Base-by-base conservation (phyloP, 2,329 filamentous ascomycete species). In the Xylaria polymorpha region DNA sequence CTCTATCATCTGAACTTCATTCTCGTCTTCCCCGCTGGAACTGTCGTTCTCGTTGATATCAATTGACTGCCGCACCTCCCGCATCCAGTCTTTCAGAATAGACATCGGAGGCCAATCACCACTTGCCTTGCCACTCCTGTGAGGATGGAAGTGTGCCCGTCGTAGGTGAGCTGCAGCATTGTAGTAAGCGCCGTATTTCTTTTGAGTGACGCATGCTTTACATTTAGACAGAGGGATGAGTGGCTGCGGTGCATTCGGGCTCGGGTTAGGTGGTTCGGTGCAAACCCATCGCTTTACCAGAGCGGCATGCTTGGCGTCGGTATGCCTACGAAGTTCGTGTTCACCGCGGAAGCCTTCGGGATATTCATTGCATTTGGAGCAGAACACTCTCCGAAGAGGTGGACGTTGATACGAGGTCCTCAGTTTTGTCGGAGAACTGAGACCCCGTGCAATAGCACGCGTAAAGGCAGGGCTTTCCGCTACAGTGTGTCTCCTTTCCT, bases 291-390 rank as follows among this genome's bases (percentile, higher is more conserved):
- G 80, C 75, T 85, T 86, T 35, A 87, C 85, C 43, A 86, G 75
- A 10, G 85, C 82, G 3, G 86, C 85, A 72, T 88, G 86, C 68
- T 87, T 87, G 5, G 86, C 86, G 68, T 88, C 86, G 20, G 82
- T 84, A 78, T 94, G 92, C 66, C 92, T 86, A 64, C 91, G 85
- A 58, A 94, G 85, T 79, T 98, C 94, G 79, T 97, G 94, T 65
- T 97, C 94, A 67, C 94, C 94, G 55, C 94, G 91, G 79, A 97
- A 98, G 5, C 94, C 94, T 69, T 94, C 91, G 2, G 92, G 92
- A 69, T 95, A 90, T 75, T 94, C 92, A 73, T 91, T 90, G 82
- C 94, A 98, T 74, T 91, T 88, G 20, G 85, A 83, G 80, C 94
- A 98, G 77, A 89, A 90, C 59, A 94, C 91, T 73, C 93, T 92